Evolutionary conservation across 257 asterid species (phyloP).

Genomic region (Primulina huaijiensis): DNA sequence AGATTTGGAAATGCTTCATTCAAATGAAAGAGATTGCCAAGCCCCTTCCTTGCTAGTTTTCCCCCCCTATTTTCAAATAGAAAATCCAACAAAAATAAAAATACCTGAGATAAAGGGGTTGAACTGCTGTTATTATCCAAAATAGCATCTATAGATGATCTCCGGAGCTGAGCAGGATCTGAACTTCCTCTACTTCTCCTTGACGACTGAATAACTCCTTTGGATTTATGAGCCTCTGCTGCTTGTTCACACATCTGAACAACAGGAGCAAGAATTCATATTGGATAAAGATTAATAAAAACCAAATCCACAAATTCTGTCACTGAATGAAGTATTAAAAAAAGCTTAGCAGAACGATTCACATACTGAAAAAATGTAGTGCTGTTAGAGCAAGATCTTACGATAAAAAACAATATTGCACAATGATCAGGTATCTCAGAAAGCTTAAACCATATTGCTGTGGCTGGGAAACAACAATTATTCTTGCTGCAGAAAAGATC

Average conservation of each 20-base stretch:
- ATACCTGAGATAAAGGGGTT: conserved; percentile 60
- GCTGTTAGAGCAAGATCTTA: not conserved
- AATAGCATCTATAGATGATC: conserved; percentile 87
- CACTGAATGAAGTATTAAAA: not conserved
- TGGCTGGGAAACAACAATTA: not conserved
- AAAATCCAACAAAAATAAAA: conserved; percentile 7
- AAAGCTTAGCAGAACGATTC: not conserved
- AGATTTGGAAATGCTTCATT: not conserved
- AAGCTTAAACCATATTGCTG: not conserved
- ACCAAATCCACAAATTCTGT: not conserved
- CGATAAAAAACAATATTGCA: not conserved
- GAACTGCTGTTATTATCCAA: conserved; percentile 54
- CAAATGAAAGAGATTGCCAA: no score
- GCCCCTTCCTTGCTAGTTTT: not conserved
- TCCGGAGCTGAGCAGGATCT: conserved; percentile 67
- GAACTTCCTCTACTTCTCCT: conserved; percentile 64
- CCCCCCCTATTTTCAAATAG: not conserved
- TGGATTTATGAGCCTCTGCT: conserved; percentile 97
- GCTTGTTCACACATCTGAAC: conserved; percentile 96
- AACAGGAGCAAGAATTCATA: conserved; percentile 15
- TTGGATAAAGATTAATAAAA: conserved; percentile 15
- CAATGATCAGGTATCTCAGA: no score
- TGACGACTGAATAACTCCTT: conserved; percentile 72
- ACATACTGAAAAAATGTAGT: no score
- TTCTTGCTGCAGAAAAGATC: not conserved